Conservation (phyloP, 768 basidiomycete genomes). For the Amanita exitialis region DNA sequence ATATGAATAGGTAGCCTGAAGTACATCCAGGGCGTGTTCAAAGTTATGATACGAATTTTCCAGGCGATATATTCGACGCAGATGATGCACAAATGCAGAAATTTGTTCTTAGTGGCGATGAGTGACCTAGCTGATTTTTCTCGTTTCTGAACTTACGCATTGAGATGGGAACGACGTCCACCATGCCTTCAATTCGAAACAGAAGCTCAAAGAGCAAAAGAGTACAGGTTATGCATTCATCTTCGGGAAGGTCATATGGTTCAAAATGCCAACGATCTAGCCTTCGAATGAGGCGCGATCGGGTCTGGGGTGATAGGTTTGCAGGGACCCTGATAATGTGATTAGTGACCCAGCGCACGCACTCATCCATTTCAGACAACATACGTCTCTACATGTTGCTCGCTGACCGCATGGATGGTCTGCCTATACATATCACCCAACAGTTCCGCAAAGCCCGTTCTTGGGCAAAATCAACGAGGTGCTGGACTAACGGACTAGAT, state of each 20-base stretch:
- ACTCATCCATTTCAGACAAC: conserved; percentile 12
- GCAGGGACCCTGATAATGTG: conserved; percentile 30
- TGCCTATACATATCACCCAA: conserved; percentile 80
- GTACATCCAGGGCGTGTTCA: conserved; percentile 91
- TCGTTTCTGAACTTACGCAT: conserved; percentile 36
- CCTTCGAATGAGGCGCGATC: conserved; percentile 51
- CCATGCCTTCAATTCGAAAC: conserved; percentile 70
- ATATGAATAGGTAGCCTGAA: conserved; percentile 88
- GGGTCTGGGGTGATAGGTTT: conserved; percentile 35
- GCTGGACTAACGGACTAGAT: background rate
- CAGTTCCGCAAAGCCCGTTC: conserved; percentile 69
- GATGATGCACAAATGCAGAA: conserved; percentile 69
- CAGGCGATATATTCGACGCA: conserved; percentile 85
- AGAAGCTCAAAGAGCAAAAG: conserved; percentile 82
- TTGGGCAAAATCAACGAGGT: conserved; percentile 12
- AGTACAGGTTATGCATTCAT: conserved; percentile 74
- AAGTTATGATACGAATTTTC: conserved; percentile 98
- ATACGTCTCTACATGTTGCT: conserved; percentile 35
- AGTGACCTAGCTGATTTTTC: conserved; percentile 6
- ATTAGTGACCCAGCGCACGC: background rate
- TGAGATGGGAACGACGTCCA: conserved; percentile 43
- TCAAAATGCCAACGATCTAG: conserved; percentile 87
- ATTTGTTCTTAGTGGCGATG: conserved; percentile 49
- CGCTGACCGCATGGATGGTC: conserved; percentile 62
- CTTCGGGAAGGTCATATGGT: conserved; percentile 72